Conservation (phyloP, 2,329 filamentous ascomycete genomes). For the Aureobasidium subglaciale region DNA sequence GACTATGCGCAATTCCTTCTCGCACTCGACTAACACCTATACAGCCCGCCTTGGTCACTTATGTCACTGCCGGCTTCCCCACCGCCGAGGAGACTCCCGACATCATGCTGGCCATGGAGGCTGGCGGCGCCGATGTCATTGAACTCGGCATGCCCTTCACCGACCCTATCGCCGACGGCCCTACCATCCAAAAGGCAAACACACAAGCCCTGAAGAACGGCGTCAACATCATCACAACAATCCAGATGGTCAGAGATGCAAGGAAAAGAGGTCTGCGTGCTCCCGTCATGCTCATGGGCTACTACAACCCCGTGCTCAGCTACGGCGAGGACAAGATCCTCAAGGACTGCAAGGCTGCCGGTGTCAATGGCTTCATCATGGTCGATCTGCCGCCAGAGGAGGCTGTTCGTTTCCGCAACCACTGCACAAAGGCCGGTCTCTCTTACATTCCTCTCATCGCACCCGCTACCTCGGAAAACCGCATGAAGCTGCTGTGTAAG, state of each 20-base stretch:
- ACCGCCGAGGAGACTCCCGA: constrained; percentile 73
- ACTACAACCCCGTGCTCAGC: constrained; percentile 92
- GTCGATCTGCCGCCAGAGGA: constrained; percentile 95
- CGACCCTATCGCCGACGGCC: constrained; percentile 95
- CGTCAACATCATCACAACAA: constrained; percentile 70
- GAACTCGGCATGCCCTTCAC: constrained; percentile 96
- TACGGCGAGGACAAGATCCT: constrained; percentile 91
- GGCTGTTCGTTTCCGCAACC: constrained; percentile 81
- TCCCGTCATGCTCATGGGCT: constrained; percentile 92
- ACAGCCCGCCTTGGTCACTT: constrained; percentile 81
- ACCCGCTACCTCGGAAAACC: constrained; percentile 80
- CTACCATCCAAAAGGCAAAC: constrained; percentile 93
- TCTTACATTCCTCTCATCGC: constrained; percentile 97
- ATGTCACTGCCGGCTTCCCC: constrained; percentile 92
- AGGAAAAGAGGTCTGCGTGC: constrained; percentile 68
- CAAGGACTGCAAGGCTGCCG: constrained; percentile 72
- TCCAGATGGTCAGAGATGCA: constrained; percentile 78
- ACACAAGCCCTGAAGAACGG: constrained; percentile 82
- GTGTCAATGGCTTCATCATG: constrained; percentile 93
- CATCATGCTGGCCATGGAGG: constrained; percentile 82
- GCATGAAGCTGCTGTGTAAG: constrained; percentile 92
- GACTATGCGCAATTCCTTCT: neutral
- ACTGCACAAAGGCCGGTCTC: constrained; percentile 71
- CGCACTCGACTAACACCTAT: constrained; percentile 14
- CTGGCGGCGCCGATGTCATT: constrained; percentile 88